Percentiles rank a stretch among this genome's conserved stretches.
Evolutionary conservation across 441 rosid species (phyloP).

Genomic region (Sinapis alba): DNA sequence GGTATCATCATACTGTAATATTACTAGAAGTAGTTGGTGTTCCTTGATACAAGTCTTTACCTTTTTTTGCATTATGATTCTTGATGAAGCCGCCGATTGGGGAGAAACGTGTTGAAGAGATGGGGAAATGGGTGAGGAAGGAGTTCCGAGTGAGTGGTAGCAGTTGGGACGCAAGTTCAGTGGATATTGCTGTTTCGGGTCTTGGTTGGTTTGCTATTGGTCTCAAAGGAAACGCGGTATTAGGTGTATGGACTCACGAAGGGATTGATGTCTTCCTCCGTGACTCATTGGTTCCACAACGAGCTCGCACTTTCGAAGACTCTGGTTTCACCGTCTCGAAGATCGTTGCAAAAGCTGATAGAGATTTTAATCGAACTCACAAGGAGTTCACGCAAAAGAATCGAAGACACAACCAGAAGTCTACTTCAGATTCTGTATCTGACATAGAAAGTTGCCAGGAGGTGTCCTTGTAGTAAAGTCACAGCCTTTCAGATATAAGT

Average conservation of each 20-base stretch:
- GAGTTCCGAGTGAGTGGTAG: constrained; percentile 64
- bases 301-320: constrained; percentile 72
- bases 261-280: constrained; percentile 74
- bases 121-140: constrained; percentile 80
- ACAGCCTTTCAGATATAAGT: constrained; percentile 1
- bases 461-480: constrained; percentile 7
- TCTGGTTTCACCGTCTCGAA: constrained; percentile 87
- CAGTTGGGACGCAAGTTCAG: constrained; percentile 83
- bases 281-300: constrained; percentile 67
- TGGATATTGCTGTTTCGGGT: constrained; percentile 84
- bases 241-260: constrained; percentile 85
- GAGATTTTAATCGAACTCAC: constrained; percentile 51
- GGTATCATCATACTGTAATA: no score
- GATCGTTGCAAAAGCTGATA: constrained; percentile 84
- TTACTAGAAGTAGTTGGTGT: not conserved
- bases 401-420: constrained; percentile 42
- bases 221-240: constrained; percentile 73
- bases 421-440: constrained; percentile 26
- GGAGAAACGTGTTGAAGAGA: constrained; percentile 64
- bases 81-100: constrained; percentile 83
- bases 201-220: constrained; percentile 92
- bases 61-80: constrained; percentile 3
- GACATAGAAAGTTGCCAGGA: constrained; percentile 17
- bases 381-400: constrained; percentile 46
- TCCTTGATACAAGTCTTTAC: not conserved